Base-by-base conservation (phyloP, 2,329 filamentous ascomycete genomes). In the Coleophoma cylindrospora region DNA sequence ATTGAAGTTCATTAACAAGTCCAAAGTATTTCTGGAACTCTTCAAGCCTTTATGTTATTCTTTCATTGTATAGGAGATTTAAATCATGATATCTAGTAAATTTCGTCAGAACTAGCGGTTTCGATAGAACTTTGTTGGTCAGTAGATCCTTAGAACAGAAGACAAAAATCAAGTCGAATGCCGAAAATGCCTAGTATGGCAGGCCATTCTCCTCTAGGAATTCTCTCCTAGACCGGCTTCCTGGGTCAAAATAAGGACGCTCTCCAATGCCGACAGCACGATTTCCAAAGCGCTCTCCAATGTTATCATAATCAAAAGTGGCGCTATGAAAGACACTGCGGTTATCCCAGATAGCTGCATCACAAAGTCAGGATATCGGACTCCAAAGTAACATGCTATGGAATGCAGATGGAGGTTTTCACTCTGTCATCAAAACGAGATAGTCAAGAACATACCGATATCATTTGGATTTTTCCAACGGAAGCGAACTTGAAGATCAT, bases 291-390 rank as follows among this genome's bases (percentile, higher is more conserved):
- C 77, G 64, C 33, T 68, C 64, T n/a, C 70, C 74, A n/a, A 75
- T 67, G 1, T 69, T 71, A 33, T 69, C 68, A 11, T 84, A 85
- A 54, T 86, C 83, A 54, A 77, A 81, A 0, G 79, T 85, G 0
- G 80, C 80, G 38, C 74, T 70, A 50, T 74, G 71, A 50, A 68
- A 70, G 4, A 68, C 74, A 27, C 66, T 72, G 41, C 73, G 66
- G 58, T 86, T 86, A 60, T 87, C 83, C 83, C 83, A 86, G 54
- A 87, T 81, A 4, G 80, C 77, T 13, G 73, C 58, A 9, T 55
- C 79, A 74, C 47, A 76, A 36, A 17, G 17, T 47, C 11, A 38
- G 45, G 12, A 43, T 3, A 32, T 27, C 4, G 14, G 3, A 36
- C 52, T 9, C 11, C 11, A 9, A 15, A 40, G 19, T n/a, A 40